Evolutionary conservation across 2,329 filamentous ascomycete genomes (phyloP).

Genomic region (Epichloe baconii): DNA sequence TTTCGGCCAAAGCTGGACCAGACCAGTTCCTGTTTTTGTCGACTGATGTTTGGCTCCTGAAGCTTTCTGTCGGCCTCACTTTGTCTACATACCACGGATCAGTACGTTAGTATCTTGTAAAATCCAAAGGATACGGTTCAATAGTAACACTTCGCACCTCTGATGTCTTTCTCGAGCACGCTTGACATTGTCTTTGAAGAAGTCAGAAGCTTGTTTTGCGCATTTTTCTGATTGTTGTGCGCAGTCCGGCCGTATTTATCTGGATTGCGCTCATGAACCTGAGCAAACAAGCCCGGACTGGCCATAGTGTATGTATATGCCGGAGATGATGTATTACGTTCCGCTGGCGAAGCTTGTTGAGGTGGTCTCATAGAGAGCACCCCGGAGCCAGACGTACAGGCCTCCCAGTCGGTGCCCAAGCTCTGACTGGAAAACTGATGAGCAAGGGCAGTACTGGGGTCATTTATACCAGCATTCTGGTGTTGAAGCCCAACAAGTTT

Average conservation of each 20-base stretch:
- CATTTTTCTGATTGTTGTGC: conserved; percentile 58
- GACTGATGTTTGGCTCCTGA: conserved; percentile 58
- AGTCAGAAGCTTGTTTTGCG: conserved; percentile 63
- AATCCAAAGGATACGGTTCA: no score
- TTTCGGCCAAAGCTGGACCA: conserved; percentile 74
- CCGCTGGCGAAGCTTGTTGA: no score
- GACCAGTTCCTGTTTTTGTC: conserved; percentile 59
- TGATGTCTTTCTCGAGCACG: conserved; percentile 89
- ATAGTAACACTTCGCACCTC: conserved; percentile 26
- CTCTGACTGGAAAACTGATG: conserved; percentile 98
- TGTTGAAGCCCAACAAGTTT: no score
- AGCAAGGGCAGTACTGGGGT: conserved; percentile 80
- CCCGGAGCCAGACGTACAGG: no score
- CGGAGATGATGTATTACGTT: no score
- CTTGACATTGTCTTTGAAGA: conserved; percentile 98
- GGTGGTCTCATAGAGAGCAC: no score
- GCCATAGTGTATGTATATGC: no score
- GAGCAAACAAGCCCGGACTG: no score
- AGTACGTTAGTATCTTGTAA: not conserved
- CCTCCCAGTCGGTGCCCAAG: conserved; percentile 44
- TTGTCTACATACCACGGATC: conserved; percentile 43
- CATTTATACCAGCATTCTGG: conserved; percentile 40
- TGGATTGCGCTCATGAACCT: conserved; percentile 70
- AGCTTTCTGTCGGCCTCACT: conserved; percentile 84
- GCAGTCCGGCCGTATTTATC: conserved; percentile 41